A percentile compares a stretch with the other conserved stretches of the same genome.
phyloP scores from a whole-genome alignment of 176 grass and related monocot species.

The Avena sativa region DNA sequence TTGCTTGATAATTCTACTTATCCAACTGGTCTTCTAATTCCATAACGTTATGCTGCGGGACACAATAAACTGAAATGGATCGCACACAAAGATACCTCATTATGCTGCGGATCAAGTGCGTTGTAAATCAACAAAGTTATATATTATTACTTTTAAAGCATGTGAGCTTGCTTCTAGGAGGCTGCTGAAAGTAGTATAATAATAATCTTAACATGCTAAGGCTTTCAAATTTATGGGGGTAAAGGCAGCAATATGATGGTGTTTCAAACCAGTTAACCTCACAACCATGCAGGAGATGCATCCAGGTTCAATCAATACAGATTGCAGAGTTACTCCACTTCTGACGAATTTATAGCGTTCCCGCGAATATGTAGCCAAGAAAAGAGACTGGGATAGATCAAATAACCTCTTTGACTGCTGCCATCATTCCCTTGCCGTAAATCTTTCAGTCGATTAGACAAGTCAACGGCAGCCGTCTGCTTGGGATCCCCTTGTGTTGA shows the following conservation, averaged over 20 bases:
- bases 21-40: background rate
- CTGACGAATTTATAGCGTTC: background rate
- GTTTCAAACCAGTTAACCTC: background rate
- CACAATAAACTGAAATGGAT: background rate
- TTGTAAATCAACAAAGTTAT: background rate
- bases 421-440: constrained; percentile 78
- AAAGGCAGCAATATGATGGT: background rate
- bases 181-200: background rate
- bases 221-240: background rate
- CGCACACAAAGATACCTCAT: no score
- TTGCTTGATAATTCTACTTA: background rate
- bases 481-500: constrained; percentile 62
- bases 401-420: constrained; percentile 88
- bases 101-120: background rate
- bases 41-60: background rate
- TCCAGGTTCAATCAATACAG: background rate
- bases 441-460: constrained; percentile 84
- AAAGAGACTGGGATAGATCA: background rate
- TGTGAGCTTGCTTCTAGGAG: background rate
- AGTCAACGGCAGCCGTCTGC: constrained; percentile 85
- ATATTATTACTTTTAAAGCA: background rate
- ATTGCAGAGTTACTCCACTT: background rate
- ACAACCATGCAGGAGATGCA: background rate
- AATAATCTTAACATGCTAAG: background rate
- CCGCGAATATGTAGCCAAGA: background rate